phyloP scores from a whole-genome alignment of 768 basidiomycete species.

The Daedalea quercina region DNA sequence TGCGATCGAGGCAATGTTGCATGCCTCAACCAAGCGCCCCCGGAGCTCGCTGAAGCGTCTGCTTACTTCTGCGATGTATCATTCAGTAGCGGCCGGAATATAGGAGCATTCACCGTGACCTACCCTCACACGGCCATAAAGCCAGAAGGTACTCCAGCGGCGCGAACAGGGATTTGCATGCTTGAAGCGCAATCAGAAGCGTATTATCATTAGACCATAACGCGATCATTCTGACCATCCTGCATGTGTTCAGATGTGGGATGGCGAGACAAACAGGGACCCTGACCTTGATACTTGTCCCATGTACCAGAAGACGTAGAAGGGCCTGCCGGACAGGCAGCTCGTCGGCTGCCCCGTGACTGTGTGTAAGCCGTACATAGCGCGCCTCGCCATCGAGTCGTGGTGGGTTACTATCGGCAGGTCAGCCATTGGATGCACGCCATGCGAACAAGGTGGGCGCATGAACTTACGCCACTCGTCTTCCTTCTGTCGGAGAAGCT shows the following conservation, averaged over 20 bases:
- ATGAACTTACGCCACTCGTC: slow-evolving; percentile 26
- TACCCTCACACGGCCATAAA: slow-evolving; percentile 62
- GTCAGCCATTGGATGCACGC: not conserved
- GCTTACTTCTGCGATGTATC: slow-evolving; percentile 39
- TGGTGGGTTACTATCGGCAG: slow-evolving; percentile 49
- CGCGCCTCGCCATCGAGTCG: slow-evolving; percentile 48
- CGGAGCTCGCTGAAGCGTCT: slow-evolving; percentile 40
- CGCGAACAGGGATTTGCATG: slow-evolving; percentile 52
- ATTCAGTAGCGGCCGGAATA: too few relatives aligned
- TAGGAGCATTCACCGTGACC: too few relatives aligned
- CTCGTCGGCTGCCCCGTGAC: slow-evolving; percentile 48
- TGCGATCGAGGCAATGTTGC: slow-evolving; percentile 38
- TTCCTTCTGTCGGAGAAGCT: slow-evolving; percentile 21
- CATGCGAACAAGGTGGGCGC: not conserved
- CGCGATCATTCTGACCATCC: slow-evolving; percentile 37
- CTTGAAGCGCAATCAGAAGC: slow-evolving; percentile 53
- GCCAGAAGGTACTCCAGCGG: slow-evolving; percentile 55
- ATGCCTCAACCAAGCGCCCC: slow-evolving; percentile 39
- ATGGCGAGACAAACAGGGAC: not conserved
- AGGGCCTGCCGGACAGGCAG: slow-evolving; percentile 50
- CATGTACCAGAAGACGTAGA: slow-evolving; percentile 75
- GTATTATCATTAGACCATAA: slow-evolving; percentile 59
- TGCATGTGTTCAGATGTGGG: not conserved
- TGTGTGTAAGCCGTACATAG: slow-evolving; percentile 51
- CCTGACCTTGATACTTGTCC: slow-evolving; percentile 53